phyloP scores from a whole-genome alignment of 1,284 basidiomycete genomes.

The Neonothopanus nambi region DNA sequence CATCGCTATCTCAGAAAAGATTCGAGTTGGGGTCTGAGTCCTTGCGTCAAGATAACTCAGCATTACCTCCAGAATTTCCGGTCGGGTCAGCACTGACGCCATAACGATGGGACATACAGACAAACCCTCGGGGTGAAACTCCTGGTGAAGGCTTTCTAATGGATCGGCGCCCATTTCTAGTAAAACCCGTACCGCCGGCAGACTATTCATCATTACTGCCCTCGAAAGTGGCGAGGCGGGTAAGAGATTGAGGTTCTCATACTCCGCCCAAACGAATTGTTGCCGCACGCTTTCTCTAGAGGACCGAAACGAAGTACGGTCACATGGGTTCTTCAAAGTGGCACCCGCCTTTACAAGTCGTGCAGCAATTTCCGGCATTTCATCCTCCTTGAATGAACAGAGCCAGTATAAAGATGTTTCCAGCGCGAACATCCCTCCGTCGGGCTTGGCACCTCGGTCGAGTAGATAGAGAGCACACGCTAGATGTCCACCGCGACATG shows the following conservation, averaged over 20 bases:
- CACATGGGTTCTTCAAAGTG: background rate
- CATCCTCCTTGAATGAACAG: constrained; percentile 7
- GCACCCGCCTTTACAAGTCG: constrained; percentile 8
- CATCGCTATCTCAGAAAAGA: constrained; percentile 12
- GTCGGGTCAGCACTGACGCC: constrained; percentile 5
- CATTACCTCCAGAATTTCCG: constrained; percentile 8
- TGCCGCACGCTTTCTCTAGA: background rate
- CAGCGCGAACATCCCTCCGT: constrained; percentile 1
- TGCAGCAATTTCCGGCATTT: constrained; percentile 6
- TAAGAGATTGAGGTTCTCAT: constrained; percentile 8
- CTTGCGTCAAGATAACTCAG: constrained; percentile 5
- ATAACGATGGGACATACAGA: constrained; percentile 9
- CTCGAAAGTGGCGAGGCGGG: constrained; percentile 12
- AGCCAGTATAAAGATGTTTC: constrained; percentile 11
- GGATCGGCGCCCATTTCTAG: constrained; percentile 10
- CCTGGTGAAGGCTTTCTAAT: constrained; percentile 2
- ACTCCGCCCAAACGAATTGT: constrained; percentile 4
- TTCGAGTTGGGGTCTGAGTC: background rate
- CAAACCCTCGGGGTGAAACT: background rate
- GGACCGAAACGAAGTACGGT: background rate
- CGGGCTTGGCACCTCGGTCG: constrained; percentile 8
- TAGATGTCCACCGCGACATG: constrained; percentile 11
- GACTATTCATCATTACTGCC: constrained; percentile 11
- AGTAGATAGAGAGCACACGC: constrained; percentile 8
- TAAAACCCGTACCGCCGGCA: constrained; percentile 3